These are phyloP conservation scores for Talaromyces borbonicus DNA, from an alignment of 495 filamentous ascomycete species.

Conservation along the genomic window DNA sequence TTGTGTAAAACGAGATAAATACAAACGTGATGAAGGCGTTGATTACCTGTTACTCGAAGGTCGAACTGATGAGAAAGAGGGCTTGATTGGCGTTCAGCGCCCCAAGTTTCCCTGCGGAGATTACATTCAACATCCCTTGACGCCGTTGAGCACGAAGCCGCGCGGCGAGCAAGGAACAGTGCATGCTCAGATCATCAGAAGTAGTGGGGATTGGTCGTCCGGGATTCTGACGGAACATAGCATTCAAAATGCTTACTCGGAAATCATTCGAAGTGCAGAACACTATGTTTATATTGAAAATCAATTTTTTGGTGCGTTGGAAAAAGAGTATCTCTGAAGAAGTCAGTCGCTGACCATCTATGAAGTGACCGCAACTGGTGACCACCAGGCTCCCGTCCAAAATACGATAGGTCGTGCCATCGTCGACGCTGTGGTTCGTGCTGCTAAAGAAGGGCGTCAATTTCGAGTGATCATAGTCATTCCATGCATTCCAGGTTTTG, in stretches of 20 bases:
- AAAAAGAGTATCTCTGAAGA: background rate
- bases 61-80: constrained; percentile 69
- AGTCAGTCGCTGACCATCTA: background rate
- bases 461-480: constrained; percentile 87
- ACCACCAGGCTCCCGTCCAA: constrained; percentile 72
- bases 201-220: constrained; percentile 90
- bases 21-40: constrained; percentile 71
- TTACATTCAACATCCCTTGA: constrained; percentile 73
- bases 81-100: constrained; percentile 76
- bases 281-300: constrained; percentile 97
- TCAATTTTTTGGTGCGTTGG: constrained; percentile 71
- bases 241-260: constrained; percentile 86
- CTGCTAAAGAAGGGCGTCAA: constrained; percentile 74
- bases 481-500: constrained; percentile 86
- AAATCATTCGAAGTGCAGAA: constrained; percentile 72
- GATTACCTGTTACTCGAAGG: constrained; percentile 79
- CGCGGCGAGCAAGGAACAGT: constrained; percentile 57
- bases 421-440: constrained; percentile 77
- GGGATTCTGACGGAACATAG: constrained; percentile 82
- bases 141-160: constrained; percentile 45
- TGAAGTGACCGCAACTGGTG: constrained; percentile 79
- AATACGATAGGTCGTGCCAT: constrained; percentile 83
- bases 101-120: constrained; percentile 79
- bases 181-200: constrained; percentile 74
- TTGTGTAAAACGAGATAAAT: constrained; percentile 94